These are phyloP conservation scores for Geotrichum histeridarum DNA, from an alignment of 1,139 yeast genomes.

Conservation along the genomic window DNA sequence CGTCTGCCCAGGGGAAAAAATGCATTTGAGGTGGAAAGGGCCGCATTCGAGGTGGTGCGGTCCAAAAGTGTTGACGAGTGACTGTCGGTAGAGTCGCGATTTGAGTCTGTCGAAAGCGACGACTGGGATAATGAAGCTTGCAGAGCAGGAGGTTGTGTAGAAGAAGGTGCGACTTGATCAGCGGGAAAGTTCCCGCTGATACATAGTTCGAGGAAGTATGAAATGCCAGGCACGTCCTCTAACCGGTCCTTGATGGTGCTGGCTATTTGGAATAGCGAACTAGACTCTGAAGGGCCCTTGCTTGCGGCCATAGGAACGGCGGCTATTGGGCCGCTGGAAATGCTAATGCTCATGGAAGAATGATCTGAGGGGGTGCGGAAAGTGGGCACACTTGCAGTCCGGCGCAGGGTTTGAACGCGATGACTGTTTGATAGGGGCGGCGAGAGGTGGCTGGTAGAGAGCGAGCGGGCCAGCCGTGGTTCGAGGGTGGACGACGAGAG, in stretches of 20 bases:
- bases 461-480: background rate
- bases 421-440: background rate
- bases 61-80: slow-evolving; percentile 1
- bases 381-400: background rate
- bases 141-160: background rate
- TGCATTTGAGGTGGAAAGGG: slow-evolving; percentile 18
- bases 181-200: slow-evolving; percentile 21
- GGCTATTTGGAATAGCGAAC: slow-evolving; percentile 72
- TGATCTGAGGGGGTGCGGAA: slow-evolving; percentile 2
- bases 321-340: background rate
- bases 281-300: slow-evolving; percentile 14
- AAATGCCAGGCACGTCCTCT: slow-evolving; percentile 62
- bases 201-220: slow-evolving; percentile 56
- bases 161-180: slow-evolving; percentile 11
- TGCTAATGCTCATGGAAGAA: background rate
- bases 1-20: slow-evolving; percentile 26
- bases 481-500: background rate
- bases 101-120: slow-evolving; percentile 1
- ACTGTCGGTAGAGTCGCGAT: slow-evolving; percentile 15
- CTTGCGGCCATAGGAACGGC: slow-evolving; percentile 2
- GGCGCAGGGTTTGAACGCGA: background rate
- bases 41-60: slow-evolving; percentile 7
- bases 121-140: background rate
- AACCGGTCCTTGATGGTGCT: slow-evolving; percentile 53
- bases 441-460: background rate